These are phyloP conservation scores for Monosporozyma aquatica DNA, from an alignment of 805 yeast species.

Conservation along the genomic window DNA sequence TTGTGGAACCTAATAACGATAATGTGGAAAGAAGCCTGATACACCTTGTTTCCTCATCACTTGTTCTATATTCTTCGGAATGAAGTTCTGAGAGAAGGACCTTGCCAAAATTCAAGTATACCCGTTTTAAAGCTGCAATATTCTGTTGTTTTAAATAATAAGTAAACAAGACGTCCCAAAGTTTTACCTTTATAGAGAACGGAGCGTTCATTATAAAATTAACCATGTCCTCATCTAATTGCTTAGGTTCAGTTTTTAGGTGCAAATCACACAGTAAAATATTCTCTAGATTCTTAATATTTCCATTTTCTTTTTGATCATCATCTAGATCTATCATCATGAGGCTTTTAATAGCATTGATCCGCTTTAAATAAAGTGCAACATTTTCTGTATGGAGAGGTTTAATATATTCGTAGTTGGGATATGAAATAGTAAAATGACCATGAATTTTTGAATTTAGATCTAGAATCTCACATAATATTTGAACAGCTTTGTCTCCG, in stretches of 20 bases:
- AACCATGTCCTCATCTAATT: slow-evolving; percentile 42
- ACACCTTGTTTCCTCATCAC: slow-evolving; percentile 36
- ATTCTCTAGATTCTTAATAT: slow-evolving; percentile 35
- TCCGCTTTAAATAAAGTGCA: slow-evolving; percentile 56
- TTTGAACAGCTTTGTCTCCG: slow-evolving; percentile 23
- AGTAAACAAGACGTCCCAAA: slow-evolving; percentile 68
- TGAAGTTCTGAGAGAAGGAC: slow-evolving; percentile 35
- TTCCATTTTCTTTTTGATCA: slow-evolving; percentile 13
- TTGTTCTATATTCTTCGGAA: slow-evolving; percentile 31
- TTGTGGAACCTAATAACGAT: slow-evolving; percentile 42
- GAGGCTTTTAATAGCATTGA: slow-evolving; percentile 46
- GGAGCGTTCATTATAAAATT: slow-evolving; percentile 56
- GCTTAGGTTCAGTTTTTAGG: background rate
- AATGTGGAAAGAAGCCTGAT: slow-evolving; percentile 32
- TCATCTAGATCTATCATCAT: slow-evolving; percentile 10
- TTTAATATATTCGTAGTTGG: slow-evolving; percentile 56
- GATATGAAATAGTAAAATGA: slow-evolving; percentile 33
- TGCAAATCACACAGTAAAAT: slow-evolving; percentile 33
- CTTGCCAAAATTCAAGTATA: slow-evolving; percentile 44
- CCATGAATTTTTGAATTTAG: slow-evolving; percentile 9
- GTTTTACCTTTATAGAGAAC: slow-evolving; percentile 52
- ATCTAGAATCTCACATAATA: slow-evolving; percentile 19
- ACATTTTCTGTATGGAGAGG: slow-evolving; percentile 42
- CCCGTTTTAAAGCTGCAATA: slow-evolving; percentile 33
- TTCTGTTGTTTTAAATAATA: slow-evolving; percentile 35